Evolutionary conservation across 1,139 yeast genomes (phyloP), one percentile per base, ranked within the genome.

Genomic region (Hansenula lynferdii): DNA sequence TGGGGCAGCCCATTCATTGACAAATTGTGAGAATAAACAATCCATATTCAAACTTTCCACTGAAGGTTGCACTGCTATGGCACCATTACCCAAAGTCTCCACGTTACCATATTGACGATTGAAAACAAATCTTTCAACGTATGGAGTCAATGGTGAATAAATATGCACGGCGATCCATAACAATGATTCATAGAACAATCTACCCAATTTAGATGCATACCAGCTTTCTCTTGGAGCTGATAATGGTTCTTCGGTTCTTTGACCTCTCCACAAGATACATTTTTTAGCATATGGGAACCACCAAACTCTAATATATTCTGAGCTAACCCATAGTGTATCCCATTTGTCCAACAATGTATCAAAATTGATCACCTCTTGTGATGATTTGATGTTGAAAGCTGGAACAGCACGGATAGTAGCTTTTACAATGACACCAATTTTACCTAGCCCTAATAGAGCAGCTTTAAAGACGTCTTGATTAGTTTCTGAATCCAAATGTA

Each of bases 1-100:
- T 23, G 97, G 97, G 40, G 95, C 77, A 12, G 92, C 87, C 98
- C 98, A 92, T 64, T 92, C 98, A 57, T 90, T 81, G 40, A 92
- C 98, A 64, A 83, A 90, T 61, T 92, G 98, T 34, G 90, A 80
- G 60, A 89, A 92, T 49, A 90, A 67, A 59, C 98, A 92, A 65
- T 92, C 97, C 96, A 92, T 87, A 59, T 87, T 89, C 54, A 90
- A 77, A 2, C 90, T 96, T 46, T 85, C 90, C 26, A 85, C 90
- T 3, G 94, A 83, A 45, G 78, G 74, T 54, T 84, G 92, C 8
- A 90, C 89, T 5, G 86, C 85, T 37, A 73, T 65, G 43, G 76
- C 79, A 34, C 89, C 87, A 21, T 61, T 59, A 18, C 85, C 85
- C 34, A 74, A 67, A 11, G 86, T 82, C 55, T 84, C 94, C 16